phyloP scores from a whole-genome alignment of 2,329 filamentous ascomycete species.

The Pseudocercospora cruenta region DNA sequence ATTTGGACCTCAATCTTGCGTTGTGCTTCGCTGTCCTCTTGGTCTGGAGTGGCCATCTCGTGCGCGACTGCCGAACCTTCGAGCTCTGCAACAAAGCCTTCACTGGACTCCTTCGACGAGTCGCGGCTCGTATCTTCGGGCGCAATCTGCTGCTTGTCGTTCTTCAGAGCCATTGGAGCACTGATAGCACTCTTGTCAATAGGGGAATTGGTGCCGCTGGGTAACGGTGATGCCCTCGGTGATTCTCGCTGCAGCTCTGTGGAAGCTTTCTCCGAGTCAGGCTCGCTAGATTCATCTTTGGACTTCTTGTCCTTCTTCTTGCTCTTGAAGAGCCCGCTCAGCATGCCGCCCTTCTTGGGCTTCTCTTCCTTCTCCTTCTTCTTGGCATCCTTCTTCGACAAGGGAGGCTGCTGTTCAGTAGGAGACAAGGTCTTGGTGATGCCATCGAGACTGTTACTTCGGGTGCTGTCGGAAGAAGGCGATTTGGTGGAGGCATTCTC shows the following conservation, averaged over 20 bases:
- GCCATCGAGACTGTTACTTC: constrained; percentile 71
- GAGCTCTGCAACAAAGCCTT: constrained; percentile 41
- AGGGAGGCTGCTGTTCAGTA: constrained; percentile 59
- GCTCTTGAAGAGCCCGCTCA: constrained; percentile 70
- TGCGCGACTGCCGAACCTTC: constrained; percentile 43
- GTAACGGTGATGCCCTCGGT: constrained; percentile 26
- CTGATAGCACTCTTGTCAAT: constrained; percentile 24
- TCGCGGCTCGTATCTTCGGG: constrained; percentile 13
- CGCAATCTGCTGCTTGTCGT: constrained; percentile 9
- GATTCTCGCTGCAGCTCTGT: constrained; percentile 33
- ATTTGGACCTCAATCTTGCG: constrained; percentile 14
- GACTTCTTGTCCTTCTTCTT: constrained; percentile 67
- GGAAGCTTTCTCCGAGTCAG: constrained; percentile 38
- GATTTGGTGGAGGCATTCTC: constrained; percentile 56
- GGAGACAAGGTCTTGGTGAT: constrained; percentile 69
- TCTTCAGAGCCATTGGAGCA: constrained; percentile 7
- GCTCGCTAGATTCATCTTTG: constrained; percentile 48
- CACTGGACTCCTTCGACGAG: constrained; percentile 20
- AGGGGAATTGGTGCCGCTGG: constrained; percentile 30
- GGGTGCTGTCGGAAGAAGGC: constrained; percentile 42
- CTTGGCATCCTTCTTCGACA: constrained; percentile 73
- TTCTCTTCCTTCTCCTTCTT: constrained; percentile 80
- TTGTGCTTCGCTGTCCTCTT: constrained; percentile 12
- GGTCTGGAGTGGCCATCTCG: constrained; percentile 42
- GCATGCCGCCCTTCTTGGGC: constrained; percentile 71